Base-by-base conservation (phyloP, 2,329 filamentous ascomycete genomes). In the Aspergillus sp. region DNA sequence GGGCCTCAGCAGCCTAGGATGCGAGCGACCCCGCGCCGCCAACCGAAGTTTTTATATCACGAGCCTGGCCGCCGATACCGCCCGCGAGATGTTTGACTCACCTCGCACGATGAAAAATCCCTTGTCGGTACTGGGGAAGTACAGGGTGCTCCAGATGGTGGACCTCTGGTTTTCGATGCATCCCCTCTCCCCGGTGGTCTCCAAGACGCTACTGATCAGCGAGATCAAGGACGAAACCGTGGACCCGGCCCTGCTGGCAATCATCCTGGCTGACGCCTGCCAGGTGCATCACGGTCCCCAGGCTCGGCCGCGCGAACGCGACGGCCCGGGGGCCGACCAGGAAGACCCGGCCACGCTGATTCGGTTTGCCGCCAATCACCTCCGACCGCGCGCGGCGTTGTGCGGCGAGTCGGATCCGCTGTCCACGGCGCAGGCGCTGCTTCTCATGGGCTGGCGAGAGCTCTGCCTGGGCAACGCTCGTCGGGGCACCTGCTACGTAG, bases 101-200 rank as follows among this genome's bases (percentile, higher is more conserved):
- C 45, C 45, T 14, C 20, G 12, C 7, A 10, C 45, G 18, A 47
- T 47, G 45, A 47, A 47, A 18, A 47, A 47, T 5, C 45, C 45
- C 45, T 47, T 47, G 9, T 12, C 45, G 45, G 22, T 24, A 9
- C 12, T 47, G 45, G 45, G 45, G 45, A 47, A 47, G 20, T 47
- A 53, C 51, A 32, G 29, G 14, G 46, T 49, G 29, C 16, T 49
- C 1, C 55, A 57, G 50, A 26, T 52, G 29, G 32, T 57, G 14
- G 55, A 57, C n/a, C 36, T 57, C 26, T 57, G 55, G 50, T 52
- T 57, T 16, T 29, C 49, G 22, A 57, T 29, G 22, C 55, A 57
- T 42, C 55, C 55, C 3, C 31, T 57, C n/a, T 57, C 55, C 6
- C 42, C 51, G 6, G 9, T 47, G 2, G n/a, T 57, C 12, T 57